Evolutionary conservation across 192 early-diverging fungal genomes (phyloP), one percentile per base, ranked within the genome.

Genomic region (Powellomyces hirtus): DNA sequence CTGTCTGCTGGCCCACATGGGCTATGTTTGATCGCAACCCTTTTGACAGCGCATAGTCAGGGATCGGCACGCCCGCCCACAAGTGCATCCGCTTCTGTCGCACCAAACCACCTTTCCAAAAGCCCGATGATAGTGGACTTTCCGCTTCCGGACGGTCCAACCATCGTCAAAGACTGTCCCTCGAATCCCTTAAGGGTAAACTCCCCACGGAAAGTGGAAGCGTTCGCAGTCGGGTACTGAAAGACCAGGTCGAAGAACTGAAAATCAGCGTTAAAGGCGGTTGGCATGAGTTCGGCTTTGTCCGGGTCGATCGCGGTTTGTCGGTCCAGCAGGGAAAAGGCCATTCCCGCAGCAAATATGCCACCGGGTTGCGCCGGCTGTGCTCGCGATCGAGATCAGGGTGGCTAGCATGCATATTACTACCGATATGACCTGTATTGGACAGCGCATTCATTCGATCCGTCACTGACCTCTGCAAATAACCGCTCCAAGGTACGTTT

Each of bases 131-230:
- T 78, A 11, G 89, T 90, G 37, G 74, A 77, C 51, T 83, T 83
- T 22, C 90, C 90, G 62, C 87, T 89, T 14, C 90, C 90, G n/a
- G 88, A 90, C 6, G 89, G 86, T 1, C 93, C 92, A 0, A 92
- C 91, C 31, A 60, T 42, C 8, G 73, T 72, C 16, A 74, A 20
- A 34, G 27, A 36, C 59, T 74, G 24, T 7, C 57, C 42, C 34
- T 37, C 44, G 20, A 29, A 35, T 8, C 30, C 57, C 10, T 59
- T 24, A 5, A 59, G 35, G 6, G 6, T 35, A 24, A 59, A 59
- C 10, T 34, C 5, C 30, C 57, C 57, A 18, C 10, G 6, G 57
- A 59, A 59, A 35, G 24, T 24, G 11, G 57, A 11, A 8, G 26
- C 33, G 35, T 24, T 34, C 24, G 57, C 22, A 18, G 63, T 59